Base-by-base conservation (phyloP, 768 basidiomycete species). In the Polyporus arcularius region DNA sequence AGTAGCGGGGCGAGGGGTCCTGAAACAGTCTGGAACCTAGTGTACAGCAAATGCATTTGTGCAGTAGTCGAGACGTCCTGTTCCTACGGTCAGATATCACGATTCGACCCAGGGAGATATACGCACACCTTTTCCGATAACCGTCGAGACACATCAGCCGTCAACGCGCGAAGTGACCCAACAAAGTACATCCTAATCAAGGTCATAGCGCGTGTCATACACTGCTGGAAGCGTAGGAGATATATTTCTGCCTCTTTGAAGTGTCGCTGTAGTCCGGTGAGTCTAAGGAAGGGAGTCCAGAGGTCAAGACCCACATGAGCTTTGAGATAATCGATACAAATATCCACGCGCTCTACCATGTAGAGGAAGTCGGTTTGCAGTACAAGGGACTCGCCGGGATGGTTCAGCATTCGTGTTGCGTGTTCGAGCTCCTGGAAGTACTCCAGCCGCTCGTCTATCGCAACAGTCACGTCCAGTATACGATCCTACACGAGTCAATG, bases 171-270 rank as follows among this genome's bases (percentile, higher is more conserved):
- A 6, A 98, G 78, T 8, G 91, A 89, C 4, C 88, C 89, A 6
- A 96, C 87, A 68, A 97, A 98, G 75, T 90, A 95, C 87, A 98
- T 96, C 74, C 92, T 96, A 78, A 98, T 93, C 46, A 99, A 82
- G 0, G 96, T 98, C 96, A 98, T 98, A 10, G 94, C 91, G 30
- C 97, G 86, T 0, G 94, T 97, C 85, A 98, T 90, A 72, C 97
- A 99, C 74, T 99, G 97, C 69, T 97, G 96, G 75, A 96, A 98
- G 26, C 97, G 87, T 32, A 99, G 82, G n/a, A 97, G 79, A 72
- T 97, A 98, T 18, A 99, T 79, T 67, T 98, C 94, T 8, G 94
- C 88, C 77, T 98, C 97, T 65, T 84, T 84, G 76, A 88, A 99
- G 72, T 95, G 88, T 64, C 93, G 85, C 95, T 98, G 67, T 16